Evolutionary conservation across 352 stramenopile species (phyloP).

Genomic region (Paralagenidium karlingii): DNA sequence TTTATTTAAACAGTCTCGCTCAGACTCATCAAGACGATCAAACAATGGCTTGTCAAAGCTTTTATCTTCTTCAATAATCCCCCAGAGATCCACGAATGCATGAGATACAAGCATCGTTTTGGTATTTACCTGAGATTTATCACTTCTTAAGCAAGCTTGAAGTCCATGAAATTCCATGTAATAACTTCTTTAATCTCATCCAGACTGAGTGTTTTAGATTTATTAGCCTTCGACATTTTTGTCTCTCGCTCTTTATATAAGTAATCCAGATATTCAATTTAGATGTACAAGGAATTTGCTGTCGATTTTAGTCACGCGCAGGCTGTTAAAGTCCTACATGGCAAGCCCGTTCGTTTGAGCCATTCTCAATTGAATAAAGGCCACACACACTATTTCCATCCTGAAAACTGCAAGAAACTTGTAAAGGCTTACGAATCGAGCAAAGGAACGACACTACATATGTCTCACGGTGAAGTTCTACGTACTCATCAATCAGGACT

Average conservation of each 20-base stretch:
- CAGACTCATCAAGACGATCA: too few species aligned
- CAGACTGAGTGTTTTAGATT: slow-evolving; percentile 5
- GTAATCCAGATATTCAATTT: too few species aligned
- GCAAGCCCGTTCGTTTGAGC: slow-evolving; percentile 1
- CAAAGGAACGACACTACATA: not conserved
- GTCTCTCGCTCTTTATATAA: slow-evolving; percentile 3
- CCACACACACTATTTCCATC: slow-evolving; percentile 2
- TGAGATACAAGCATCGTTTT: too few species aligned
- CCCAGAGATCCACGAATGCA: not conserved
- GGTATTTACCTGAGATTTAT: too few species aligned
- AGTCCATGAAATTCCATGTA: too few species aligned
- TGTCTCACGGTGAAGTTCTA: slow-evolving; percentile 4
- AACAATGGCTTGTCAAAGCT: too few species aligned
- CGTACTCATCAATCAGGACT: not conserved
- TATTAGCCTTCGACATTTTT: slow-evolving; percentile 6
- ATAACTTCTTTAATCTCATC: not conserved
- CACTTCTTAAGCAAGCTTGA: too few species aligned
- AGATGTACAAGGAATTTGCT: too few species aligned
- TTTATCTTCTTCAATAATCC: too few species aligned
- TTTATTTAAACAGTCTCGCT: too few species aligned
- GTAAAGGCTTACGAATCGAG: too few species aligned
- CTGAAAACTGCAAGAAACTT: slow-evolving; percentile 2
- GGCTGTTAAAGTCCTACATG: slow-evolving; percentile 3
- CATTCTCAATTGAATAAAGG: slow-evolving; percentile 6
- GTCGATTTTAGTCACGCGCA: too few species aligned